A percentile compares a stretch with the other conserved stretches of the same genome.
phyloP scores from a whole-genome alignment of 2,329 filamentous ascomycete genomes.

The Fusarium tuaranense region DNA sequence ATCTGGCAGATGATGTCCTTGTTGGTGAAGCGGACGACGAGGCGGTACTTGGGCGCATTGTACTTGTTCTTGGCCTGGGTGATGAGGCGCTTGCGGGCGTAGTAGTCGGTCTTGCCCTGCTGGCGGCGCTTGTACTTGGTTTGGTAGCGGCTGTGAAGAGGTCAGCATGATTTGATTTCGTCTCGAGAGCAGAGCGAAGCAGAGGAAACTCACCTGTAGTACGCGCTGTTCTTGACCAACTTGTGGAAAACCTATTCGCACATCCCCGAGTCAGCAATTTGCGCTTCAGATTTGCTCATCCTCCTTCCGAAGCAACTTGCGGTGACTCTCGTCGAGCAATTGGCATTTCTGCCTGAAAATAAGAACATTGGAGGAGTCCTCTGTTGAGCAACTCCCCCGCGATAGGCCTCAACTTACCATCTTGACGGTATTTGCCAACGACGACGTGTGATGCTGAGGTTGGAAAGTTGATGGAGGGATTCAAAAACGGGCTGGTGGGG shows the following conservation, averaged over 20 bases:
- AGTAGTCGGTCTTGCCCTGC: slow-evolving; percentile 99
- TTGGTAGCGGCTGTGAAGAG: slow-evolving; percentile 85
- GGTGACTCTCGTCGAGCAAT: slow-evolving; percentile 74
- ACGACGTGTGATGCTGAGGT: slow-evolving; percentile 53
- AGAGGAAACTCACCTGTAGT: slow-evolving; percentile 85
- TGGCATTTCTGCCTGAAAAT: slow-evolving; percentile 58
- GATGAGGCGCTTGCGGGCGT: slow-evolving; percentile 99
- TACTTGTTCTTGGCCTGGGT: slow-evolving; percentile 99
- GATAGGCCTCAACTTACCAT: slow-evolving; percentile 73
- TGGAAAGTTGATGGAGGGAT: slow-evolving; percentile 48
- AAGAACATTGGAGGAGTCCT: slow-evolving; percentile 40
- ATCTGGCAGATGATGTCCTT: slow-evolving; percentile 99
- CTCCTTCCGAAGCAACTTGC: slow-evolving; percentile 98
- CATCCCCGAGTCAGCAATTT: slow-evolving; percentile 98
- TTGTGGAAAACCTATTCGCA: slow-evolving; percentile 85
- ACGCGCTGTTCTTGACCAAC: slow-evolving; percentile 96
- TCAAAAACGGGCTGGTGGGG: slow-evolving; percentile 53
- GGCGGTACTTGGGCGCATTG: slow-evolving; percentile 99
- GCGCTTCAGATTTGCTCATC: slow-evolving; percentile 85
- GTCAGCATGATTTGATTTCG: slow-evolving; percentile 39
- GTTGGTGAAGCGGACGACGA: slow-evolving; percentile 99
- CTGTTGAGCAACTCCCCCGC: slow-evolving; percentile 26
- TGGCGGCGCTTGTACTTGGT: slow-evolving; percentile 99
- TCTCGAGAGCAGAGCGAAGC: not conserved
- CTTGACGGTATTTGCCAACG: slow-evolving; percentile 68